Percentiles rank a stretch among this genome's conserved stretches.
Evolutionary conservation across 306 rosid species (phyloP).

Genomic region (Lablab purpureus): DNA sequence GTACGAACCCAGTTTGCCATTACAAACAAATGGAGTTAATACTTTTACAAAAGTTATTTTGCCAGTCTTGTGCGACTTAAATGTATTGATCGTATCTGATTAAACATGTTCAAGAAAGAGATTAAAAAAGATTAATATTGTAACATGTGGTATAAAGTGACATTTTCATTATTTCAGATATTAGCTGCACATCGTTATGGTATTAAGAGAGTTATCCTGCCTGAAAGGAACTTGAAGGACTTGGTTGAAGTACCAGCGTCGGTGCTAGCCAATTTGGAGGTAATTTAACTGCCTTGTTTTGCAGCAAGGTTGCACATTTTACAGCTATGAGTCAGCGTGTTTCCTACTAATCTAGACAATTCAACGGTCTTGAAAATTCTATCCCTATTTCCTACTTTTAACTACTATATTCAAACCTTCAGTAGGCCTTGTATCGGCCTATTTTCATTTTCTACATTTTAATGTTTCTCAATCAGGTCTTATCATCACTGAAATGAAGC

Average conservation of each 20-base stretch:
- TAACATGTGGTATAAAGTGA: constrained; percentile 24
- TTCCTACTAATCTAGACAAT: constrained; percentile 10
- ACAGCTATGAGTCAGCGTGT: constrained; percentile 4
- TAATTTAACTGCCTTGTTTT: constrained; percentile 49
- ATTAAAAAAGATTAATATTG: constrained; percentile 24
- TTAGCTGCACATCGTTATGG: constrained; percentile 96
- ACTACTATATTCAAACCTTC: not conserved
- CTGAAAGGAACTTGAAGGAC: constrained; percentile 96
- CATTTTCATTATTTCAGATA: constrained; percentile 58
- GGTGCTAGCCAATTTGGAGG: constrained; percentile 89
- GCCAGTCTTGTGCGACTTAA: not conserved
- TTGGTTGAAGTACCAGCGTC: constrained; percentile 91
- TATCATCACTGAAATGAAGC: constrained; percentile 12
- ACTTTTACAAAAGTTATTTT: not conserved
- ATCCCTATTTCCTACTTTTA: not conserved
- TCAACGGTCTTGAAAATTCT: not conserved
- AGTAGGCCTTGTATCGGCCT: not conserved
- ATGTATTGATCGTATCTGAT: constrained; percentile 21
- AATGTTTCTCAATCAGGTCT: constrained; percentile 17
- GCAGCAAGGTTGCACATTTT: constrained; percentile 8
- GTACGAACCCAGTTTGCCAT: constrained; percentile 19
- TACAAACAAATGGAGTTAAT: not conserved
- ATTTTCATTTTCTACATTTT: constrained; percentile 29
- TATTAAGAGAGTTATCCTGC: constrained; percentile 89
- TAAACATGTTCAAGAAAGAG: not conserved